Evolutionary conservation across 2,329 filamentous ascomycete genomes (phyloP), one percentile per base, ranked within the genome.

Genomic region (Aspergillus texensis): DNA sequence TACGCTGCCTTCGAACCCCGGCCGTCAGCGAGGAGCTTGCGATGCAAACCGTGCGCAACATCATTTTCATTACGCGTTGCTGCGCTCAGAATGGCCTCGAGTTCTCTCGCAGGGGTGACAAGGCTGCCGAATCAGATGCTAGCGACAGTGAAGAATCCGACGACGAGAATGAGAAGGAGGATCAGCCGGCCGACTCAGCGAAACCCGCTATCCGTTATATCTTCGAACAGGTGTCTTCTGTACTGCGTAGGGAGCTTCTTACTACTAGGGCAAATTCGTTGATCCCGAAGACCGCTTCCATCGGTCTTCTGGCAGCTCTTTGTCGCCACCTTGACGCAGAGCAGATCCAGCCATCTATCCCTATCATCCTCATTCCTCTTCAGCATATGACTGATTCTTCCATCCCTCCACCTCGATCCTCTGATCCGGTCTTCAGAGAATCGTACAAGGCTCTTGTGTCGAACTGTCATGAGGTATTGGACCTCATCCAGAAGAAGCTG

Each of bases 321-420:
- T 86, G 87, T 68, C 85, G 84, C 58, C 87, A 88, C 48, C 82
- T 92, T 2, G 81, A 88, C 0, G 73, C 80, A 1, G 79, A 84
- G 2, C 81, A 87, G 3, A 82, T 94, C 10, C 75, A 81, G 1
- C 84, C 88, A 0, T 90, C 88, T 1, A 82, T 96, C 21, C 86
- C 88, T 67, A 82, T 83, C 30, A 82, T 91, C 52, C 82, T 92
- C 1, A 81, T 87, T 6, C 89, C 90, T 0, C 85, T 98, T 6
- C 89, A 94, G 74, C 92, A 95, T 74, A 82, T 99, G 43, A 96
- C 93, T 0, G 93, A 97, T 75, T 84, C 90, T 1, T 86, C 87
- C 1, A 93, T 94, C 57, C 87, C 90, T 0, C 80, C 86, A 16
- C 91, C 92, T 0, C 89, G 88, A 67, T 91, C 90, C 28, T 86